Percentiles rank a stretch among this genome's conserved stretches.
Evolutionary conservation across 345 rosid genomes (phyloP).

Genomic region (Camelina neglecta): DNA sequence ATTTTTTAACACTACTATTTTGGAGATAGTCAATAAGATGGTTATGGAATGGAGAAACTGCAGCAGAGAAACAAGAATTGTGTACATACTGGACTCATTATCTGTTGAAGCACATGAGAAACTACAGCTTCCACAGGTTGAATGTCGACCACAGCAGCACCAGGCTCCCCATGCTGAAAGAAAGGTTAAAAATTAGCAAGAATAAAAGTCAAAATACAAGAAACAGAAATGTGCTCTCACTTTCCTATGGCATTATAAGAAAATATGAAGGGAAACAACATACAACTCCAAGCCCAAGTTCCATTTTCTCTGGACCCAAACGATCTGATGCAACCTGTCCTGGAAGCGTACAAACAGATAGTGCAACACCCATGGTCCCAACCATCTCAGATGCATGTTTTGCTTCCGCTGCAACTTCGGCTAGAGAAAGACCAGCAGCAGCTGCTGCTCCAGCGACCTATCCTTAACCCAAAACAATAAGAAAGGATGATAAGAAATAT

Average conservation of each 20-base stretch:
- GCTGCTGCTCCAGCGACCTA: slow-evolving; percentile 94
- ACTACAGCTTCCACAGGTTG: slow-evolving; percentile 84
- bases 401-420: slow-evolving; percentile 74
- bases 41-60: slow-evolving; percentile 10
- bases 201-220: background rate
- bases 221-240: slow-evolving; percentile 11
- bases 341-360: slow-evolving; percentile 83
- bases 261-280: slow-evolving; percentile 44
- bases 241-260: background rate
- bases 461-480: slow-evolving; percentile 31
- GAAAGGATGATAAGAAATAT: background rate
- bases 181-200: slow-evolving; percentile 8
- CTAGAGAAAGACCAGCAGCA: slow-evolving; percentile 70
- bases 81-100: slow-evolving; percentile 71
- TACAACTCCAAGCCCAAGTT: slow-evolving; percentile 95
- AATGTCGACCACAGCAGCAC: slow-evolving; percentile 87
- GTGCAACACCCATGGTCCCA: slow-evolving; percentile 92
- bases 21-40: slow-evolving; percentile 27
- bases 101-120: slow-evolving; percentile 82
- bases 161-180: slow-evolving; percentile 90
- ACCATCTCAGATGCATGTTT: slow-evolving; percentile 75
- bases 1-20: background rate
- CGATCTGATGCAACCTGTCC: slow-evolving; percentile 83
- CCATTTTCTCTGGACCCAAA: slow-evolving; percentile 81
- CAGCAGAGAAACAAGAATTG: slow-evolving; percentile 1